Evolutionary conservation across 768 basidiomycete genomes (phyloP).

Genomic region (Tubosaeta sp.): DNA sequence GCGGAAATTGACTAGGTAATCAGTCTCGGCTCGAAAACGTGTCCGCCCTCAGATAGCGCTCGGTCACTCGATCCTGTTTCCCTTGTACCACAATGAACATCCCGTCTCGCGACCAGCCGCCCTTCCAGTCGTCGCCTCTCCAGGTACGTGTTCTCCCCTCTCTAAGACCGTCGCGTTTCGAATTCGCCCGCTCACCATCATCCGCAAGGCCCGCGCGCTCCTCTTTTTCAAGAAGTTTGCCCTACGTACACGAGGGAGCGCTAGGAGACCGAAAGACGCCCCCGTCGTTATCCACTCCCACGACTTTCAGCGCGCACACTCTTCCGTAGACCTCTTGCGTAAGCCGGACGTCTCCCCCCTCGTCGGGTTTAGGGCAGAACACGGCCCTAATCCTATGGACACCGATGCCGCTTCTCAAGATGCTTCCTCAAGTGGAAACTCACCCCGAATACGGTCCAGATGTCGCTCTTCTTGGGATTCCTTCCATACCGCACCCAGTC

Average conservation of each 20-base stretch:
- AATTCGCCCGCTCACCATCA: conserved; percentile 6
- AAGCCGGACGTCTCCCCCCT: conserved; percentile 23
- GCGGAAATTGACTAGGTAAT: conserved; percentile 18
- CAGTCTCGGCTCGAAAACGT: conserved; percentile 28
- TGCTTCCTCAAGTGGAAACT: conserved; percentile 21
- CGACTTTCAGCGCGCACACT: conserved; percentile 26
- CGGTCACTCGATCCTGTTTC: neutral
- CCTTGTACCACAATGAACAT: conserved; percentile 26
- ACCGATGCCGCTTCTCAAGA: conserved; percentile 31
- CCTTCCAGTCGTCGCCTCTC: conserved; percentile 19
- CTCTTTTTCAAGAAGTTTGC: conserved; percentile 38
- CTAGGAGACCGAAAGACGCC: conserved; percentile 26
- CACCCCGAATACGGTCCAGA: conserved; percentile 16
- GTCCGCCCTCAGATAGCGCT: conserved; percentile 21
- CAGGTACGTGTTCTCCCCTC: conserved; percentile 23
- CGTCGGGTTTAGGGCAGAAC: conserved; percentile 21
- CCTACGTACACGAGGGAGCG: conserved; percentile 30
- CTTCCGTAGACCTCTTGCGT: conserved; percentile 32
- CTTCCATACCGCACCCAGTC: conserved; percentile 3
- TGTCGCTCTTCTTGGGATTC: conserved; percentile 24
- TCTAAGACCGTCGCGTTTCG: conserved; percentile 7
- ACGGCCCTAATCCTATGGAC: conserved; percentile 24
- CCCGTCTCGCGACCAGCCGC: conserved; percentile 20
- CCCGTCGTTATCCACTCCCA: conserved; percentile 21
- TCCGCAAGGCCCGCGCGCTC: conserved; percentile 30